A percentile compares a stretch with the other conserved stretches of the same genome.
These are phyloP conservation scores for Peronospora belbahrii DNA, from an alignment of 352 stramenopile genomes.

Conservation along the genomic window DNA sequence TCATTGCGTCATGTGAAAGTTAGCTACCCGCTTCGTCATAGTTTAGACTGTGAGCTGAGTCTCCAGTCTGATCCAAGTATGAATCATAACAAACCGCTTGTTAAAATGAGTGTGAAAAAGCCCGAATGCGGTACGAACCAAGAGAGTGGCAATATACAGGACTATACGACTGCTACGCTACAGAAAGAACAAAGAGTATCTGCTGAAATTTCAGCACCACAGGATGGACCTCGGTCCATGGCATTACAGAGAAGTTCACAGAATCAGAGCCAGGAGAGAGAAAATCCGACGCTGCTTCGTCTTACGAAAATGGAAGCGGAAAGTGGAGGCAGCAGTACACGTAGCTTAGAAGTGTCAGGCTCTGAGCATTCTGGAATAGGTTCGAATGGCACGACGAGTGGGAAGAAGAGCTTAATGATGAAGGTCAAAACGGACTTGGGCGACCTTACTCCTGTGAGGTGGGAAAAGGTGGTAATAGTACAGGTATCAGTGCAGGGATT, in stretches of 20 bases:
- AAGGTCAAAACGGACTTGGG: slow-evolving; percentile 82
- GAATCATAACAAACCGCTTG: slow-evolving; percentile 10
- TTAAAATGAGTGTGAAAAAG: slow-evolving; percentile 28
- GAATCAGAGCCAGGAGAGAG: slow-evolving; percentile 11
- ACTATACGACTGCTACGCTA: slow-evolving; percentile 9
- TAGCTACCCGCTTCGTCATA: slow-evolving; percentile 28
- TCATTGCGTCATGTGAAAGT: slow-evolving; percentile 48
- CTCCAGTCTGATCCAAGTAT: slow-evolving; percentile 10
- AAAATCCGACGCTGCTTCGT: slow-evolving; percentile 17
- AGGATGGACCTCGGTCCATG: slow-evolving; percentile 6
- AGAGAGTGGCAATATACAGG: slow-evolving; percentile 2
- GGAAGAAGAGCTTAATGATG: slow-evolving; percentile 43
- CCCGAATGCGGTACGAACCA: slow-evolving; percentile 6
- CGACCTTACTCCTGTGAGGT: slow-evolving; percentile 61
- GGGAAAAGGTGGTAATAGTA: slow-evolving; percentile 79
- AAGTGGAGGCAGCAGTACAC: slow-evolving; percentile 15
- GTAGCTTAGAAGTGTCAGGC: slow-evolving; percentile 23
- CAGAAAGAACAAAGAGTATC: slow-evolving; percentile 18
- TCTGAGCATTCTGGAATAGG: slow-evolving; percentile 27
- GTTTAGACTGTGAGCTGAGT: slow-evolving; percentile 28
- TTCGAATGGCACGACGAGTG: slow-evolving; percentile 8
- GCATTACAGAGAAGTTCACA: slow-evolving; percentile 1
- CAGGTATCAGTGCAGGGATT: slow-evolving; percentile 82
- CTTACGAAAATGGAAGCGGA: slow-evolving; percentile 18
- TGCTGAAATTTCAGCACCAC: slow-evolving; percentile 9